phyloP scores from a whole-genome alignment of 805 yeast genomes.

The Candida wancherniae region DNA sequence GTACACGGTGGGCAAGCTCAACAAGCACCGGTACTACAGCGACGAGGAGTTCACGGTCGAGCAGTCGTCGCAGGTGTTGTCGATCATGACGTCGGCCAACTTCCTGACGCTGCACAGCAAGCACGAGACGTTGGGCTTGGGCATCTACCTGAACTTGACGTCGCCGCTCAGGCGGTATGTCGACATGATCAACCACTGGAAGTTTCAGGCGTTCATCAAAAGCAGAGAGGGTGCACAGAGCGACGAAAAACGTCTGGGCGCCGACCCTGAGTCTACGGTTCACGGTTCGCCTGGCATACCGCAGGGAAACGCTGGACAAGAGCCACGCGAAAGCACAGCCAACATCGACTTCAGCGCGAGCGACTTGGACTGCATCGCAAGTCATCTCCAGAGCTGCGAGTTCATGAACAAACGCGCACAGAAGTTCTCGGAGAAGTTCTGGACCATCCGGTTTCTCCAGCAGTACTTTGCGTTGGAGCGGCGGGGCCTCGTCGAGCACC shows the following conservation, averaged over 20 bases:
- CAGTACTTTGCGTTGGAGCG: constrained; percentile 21
- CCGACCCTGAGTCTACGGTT: no score
- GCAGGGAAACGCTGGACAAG: no score
- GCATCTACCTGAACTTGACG: constrained; percentile 67
- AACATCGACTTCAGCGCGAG: constrained; percentile 7
- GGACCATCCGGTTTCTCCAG: constrained; percentile 33
- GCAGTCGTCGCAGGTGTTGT: constrained; percentile 40
- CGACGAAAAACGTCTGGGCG: no score
- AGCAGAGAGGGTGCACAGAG: no score
- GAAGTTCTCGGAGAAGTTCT: constrained; percentile 28
- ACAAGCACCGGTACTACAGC: constrained; percentile 16
- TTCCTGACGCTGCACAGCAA: constrained; percentile 39
- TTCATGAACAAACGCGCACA: constrained; percentile 30
- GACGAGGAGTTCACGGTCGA: constrained; percentile 24
- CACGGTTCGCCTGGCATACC: no score
- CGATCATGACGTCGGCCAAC: constrained; percentile 50
- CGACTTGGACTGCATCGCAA: constrained; percentile 32
- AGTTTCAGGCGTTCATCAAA: constrained; percentile 36
- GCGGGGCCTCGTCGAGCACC: constrained; percentile 13
- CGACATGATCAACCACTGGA: constrained; percentile 65
- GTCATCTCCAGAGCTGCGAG: constrained; percentile 44
- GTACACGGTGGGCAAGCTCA: constrained; percentile 22
- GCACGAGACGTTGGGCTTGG: constrained; percentile 64
- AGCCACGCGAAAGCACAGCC: no score
- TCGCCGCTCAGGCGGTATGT: constrained; percentile 33